phyloP scores from a whole-genome alignment of 2,329 filamentous ascomycete species.

The Fulvia fulva region DNA sequence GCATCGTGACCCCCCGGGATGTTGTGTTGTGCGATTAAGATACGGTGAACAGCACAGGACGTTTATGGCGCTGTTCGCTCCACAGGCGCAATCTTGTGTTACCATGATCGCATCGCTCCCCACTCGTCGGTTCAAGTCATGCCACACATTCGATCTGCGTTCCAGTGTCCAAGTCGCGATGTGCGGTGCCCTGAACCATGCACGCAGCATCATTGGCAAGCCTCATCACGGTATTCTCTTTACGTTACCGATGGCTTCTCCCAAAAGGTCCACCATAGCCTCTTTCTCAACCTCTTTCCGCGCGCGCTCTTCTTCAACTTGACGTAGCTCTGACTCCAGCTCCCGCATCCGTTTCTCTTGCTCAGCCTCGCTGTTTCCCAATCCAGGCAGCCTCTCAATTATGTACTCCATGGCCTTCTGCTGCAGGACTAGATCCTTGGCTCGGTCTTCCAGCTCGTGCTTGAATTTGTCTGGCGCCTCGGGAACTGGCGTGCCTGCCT shows the following conservation, averaged over 20 bases:
- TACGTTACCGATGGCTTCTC: constrained; percentile 44
- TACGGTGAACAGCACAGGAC: not conserved
- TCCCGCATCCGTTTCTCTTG: constrained; percentile 60
- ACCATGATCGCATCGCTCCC: not conserved
- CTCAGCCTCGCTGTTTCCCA: constrained; percentile 73
- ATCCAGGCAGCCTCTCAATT: constrained; percentile 69
- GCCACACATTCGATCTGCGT: not conserved
- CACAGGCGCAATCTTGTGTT: not conserved
- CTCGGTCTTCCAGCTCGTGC: constrained; percentile 66
- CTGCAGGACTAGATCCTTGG: constrained; percentile 71
- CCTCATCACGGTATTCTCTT: constrained; percentile 31
- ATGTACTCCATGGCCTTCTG: constrained; percentile 79
- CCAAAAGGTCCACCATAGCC: constrained; percentile 41
- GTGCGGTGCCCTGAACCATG: not conserved
- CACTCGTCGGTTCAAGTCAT: not conserved
- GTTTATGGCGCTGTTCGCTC: constrained; percentile 2
- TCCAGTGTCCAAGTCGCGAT: not conserved
- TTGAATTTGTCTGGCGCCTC: constrained; percentile 62
- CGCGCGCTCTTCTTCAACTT: constrained; percentile 40
- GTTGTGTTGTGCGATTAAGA: not conserved
- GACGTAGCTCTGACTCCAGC: constrained; percentile 42
- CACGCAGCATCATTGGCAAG: not conserved
- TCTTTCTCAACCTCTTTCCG: constrained; percentile 42
- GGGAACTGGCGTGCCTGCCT: constrained; percentile 51
- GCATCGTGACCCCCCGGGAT: not conserved